Evolutionary conservation across 78 protist species (phyloP).

Genomic region (Dictyostelium intermedium): DNA sequence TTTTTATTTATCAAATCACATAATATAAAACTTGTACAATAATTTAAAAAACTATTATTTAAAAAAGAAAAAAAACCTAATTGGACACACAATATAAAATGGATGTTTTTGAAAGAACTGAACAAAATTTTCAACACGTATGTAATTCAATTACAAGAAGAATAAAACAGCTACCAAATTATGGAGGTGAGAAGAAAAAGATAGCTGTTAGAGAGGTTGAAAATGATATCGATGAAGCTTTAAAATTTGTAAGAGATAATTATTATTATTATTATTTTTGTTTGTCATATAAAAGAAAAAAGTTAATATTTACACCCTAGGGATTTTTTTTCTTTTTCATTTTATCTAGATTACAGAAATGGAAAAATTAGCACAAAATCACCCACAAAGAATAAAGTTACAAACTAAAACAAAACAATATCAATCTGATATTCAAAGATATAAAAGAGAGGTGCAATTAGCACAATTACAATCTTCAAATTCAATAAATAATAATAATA

Average conservation of each 20-base stretch:
- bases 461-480: slow-evolving; percentile 17
- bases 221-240: slow-evolving; percentile 57
- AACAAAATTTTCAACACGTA: slow-evolving; percentile 60
- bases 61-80: background rate
- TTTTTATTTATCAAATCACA: no score
- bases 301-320: background rate
- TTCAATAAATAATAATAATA: background rate
- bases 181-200: slow-evolving; percentile 54
- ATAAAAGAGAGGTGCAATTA: slow-evolving; percentile 42
- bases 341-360: slow-evolving; percentile 23
- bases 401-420: slow-evolving; percentile 57
- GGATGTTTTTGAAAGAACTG: slow-evolving; percentile 62
- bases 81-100: background rate
- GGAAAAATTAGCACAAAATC: slow-evolving; percentile 41
- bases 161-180: slow-evolving; percentile 58
- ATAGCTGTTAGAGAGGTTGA: slow-evolving; percentile 65
- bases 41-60: no score
- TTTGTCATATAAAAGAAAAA: no score
- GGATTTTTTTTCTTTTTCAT: background rate
- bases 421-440: slow-evolving; percentile 41
- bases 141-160: slow-evolving; percentile 58
- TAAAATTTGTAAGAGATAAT: slow-evolving; percentile 3
- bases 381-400: slow-evolving; percentile 54
- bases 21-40: background rate
- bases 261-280: background rate